A percentile compares a stretch with the other conserved stretches of the same genome.
These are phyloP conservation scores for Cadophora luteo-olivacea DNA, from an alignment of 2,329 filamentous ascomycete genomes.

Conservation along the genomic window DNA sequence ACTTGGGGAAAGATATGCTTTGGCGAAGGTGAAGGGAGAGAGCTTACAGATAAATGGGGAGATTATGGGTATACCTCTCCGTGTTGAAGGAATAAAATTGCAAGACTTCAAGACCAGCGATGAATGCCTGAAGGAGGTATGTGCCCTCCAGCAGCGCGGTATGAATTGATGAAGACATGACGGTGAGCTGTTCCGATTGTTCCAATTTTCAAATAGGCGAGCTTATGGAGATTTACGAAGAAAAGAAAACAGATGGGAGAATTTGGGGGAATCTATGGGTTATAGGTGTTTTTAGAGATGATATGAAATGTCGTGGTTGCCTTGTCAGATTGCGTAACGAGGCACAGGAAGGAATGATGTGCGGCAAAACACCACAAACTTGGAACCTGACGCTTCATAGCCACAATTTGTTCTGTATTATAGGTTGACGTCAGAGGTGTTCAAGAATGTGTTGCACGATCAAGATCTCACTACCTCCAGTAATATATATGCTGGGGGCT, in stretches of 20 bases:
- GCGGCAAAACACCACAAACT: not conserved
- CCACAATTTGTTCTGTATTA: not conserved
- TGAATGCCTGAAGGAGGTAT: slow-evolving; percentile 12
- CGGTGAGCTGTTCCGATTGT: not conserved
- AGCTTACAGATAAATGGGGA: not conserved
- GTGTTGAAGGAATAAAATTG: slow-evolving; percentile 7
- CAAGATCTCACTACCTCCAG: not conserved
- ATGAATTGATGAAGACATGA: not conserved
- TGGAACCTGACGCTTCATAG: not conserved
- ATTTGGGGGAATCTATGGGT: not conserved
- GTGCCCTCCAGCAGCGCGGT: not conserved
- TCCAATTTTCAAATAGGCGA: not conserved
- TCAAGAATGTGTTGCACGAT: not conserved
- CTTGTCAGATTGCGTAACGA: slow-evolving; percentile 12
- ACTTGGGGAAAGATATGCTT: not conserved
- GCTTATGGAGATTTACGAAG: not conserved
- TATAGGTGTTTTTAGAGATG: not conserved
- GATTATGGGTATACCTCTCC: not conserved
- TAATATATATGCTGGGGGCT: not conserved
- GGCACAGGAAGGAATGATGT: not conserved
- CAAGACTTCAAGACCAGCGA: slow-evolving; percentile 6
- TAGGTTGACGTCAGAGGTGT: not conserved
- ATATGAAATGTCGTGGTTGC: slow-evolving; percentile 8
- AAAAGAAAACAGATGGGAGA: not conserved
- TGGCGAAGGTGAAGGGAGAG: not conserved